Evolutionary conservation across 192 early-diverging fungal genomes (phyloP).

Genomic region (Rhizophagus prolifer): DNA sequence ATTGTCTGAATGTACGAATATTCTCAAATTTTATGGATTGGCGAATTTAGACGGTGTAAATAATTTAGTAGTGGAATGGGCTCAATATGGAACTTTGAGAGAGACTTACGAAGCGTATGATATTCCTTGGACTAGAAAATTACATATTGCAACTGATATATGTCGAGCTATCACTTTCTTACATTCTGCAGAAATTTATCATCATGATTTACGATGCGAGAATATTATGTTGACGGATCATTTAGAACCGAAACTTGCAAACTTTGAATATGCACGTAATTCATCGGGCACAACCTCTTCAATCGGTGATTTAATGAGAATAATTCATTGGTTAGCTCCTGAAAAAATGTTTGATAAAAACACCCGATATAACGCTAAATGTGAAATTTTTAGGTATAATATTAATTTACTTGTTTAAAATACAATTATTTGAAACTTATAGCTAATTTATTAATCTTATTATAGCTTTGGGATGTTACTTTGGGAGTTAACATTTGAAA

Average conservation of each 20-base stretch:
- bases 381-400: slow-evolving; percentile 12
- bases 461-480: slow-evolving; percentile 20
- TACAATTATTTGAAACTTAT: not conserved
- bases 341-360: not conserved
- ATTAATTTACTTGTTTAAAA: not conserved
- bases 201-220: slow-evolving; percentile 15
- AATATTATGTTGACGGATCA: slow-evolving; percentile 8
- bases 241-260: slow-evolving; percentile 16
- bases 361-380: not conserved
- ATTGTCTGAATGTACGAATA: not conserved
- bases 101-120: not conserved
- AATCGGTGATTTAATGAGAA: not conserved
- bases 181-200: not conserved
- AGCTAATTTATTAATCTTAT: no score
- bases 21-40: not conserved
- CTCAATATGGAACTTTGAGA: not conserved
- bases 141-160: not conserved
- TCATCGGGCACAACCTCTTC: not conserved
- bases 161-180: not conserved
- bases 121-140: slow-evolving; percentile 5
- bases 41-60: not conserved
- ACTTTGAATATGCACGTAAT: not conserved
- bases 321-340: slow-evolving; percentile 16
- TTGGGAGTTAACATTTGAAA: slow-evolving; percentile 12
- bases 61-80: slow-evolving; percentile 9